These are phyloP conservation scores for Alternaria sp. DNA, from an alignment of 2,329 filamentous ascomycete species.

Conservation along the genomic window DNA sequence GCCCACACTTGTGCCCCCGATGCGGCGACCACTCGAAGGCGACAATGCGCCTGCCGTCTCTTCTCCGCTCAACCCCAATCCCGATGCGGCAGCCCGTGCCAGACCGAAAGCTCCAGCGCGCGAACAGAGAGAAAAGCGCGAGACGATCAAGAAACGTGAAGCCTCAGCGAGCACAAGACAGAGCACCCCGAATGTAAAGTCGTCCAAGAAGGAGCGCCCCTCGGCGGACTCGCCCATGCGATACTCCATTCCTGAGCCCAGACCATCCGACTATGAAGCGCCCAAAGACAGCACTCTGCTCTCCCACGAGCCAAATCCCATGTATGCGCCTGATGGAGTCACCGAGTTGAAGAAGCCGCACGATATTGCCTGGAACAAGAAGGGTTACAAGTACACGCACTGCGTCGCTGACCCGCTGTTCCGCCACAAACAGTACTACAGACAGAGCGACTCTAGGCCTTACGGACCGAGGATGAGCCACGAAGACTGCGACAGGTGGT, in stretches of 20 bases:
- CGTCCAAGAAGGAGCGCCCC: conserved; percentile 46
- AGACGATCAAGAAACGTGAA: conserved; percentile 64
- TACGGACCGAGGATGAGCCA: conserved; percentile 87
- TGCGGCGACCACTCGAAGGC: conserved; percentile 73
- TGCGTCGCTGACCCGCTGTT: conserved; percentile 91
- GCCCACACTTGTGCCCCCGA: conserved; percentile 54
- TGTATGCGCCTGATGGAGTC: conserved; percentile 53
- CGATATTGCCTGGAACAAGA: conserved; percentile 69
- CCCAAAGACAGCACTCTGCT: conserved; percentile 58
- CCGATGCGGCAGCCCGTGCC: conserved; percentile 56
- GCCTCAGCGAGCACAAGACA: conserved; percentile 51
- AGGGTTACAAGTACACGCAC: conserved; percentile 84
- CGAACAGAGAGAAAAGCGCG: conserved; percentile 60
- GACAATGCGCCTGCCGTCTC: conserved; percentile 74
- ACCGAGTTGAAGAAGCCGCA: conserved; percentile 58
- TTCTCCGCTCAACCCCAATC: conserved; percentile 75
- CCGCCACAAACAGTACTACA: conserved; percentile 86
- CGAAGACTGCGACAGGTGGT: conserved; percentile 86
- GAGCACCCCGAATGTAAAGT: conserved; percentile 51
- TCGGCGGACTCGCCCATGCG: conserved; percentile 58
- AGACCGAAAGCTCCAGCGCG: conserved; percentile 51
- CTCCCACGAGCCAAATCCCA: conserved; percentile 56
- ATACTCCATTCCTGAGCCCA: conserved; percentile 60
- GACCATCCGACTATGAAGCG: conserved; percentile 57
- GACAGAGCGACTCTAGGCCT: conserved; percentile 85